phyloP scores from a whole-genome alignment of 2,329 filamentous ascomycete genomes.

The Aspergillus japonicus region DNA sequence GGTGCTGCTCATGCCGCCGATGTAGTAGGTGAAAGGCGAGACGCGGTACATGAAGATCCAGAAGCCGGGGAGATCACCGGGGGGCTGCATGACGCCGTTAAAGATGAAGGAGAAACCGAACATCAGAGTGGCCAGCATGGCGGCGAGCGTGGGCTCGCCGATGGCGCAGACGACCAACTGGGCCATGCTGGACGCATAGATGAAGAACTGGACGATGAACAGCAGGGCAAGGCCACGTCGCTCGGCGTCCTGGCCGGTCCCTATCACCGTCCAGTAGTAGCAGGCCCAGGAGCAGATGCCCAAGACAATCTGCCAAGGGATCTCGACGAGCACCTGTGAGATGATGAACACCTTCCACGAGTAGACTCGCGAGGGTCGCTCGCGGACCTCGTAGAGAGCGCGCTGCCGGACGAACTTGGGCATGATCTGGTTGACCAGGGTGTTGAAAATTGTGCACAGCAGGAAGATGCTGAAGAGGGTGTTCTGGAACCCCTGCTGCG shows the following conservation, averaged over 20 bases:
- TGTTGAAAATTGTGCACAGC: conserved; percentile 55
- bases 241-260: conserved; percentile 64
- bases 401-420: conserved; percentile 79
- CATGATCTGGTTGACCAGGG: conserved; percentile 59
- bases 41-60: conserved; percentile 65
- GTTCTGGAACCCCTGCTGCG: conserved; percentile 74
- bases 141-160: conserved; percentile 70
- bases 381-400: conserved; percentile 76
- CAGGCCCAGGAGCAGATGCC: conserved; percentile 71
- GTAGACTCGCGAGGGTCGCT: conserved; percentile 78
- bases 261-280: conserved; percentile 79
- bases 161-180: conserved; percentile 77
- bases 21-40: conserved; percentile 53
- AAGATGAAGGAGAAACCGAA: conserved; percentile 84
- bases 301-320: conserved; percentile 78
- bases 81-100: conserved; percentile 66
- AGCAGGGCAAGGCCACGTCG: conserved; percentile 73
- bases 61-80: conserved; percentile 62
- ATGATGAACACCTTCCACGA: conserved; percentile 82
- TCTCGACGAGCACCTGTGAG: conserved; percentile 77
- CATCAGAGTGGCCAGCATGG: conserved; percentile 69
- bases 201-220: conserved; percentile 69
- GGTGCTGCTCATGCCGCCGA: neutral
- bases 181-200: conserved; percentile 79
- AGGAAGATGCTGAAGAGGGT: conserved; percentile 85